Base-by-base conservation (phyloP, 2,329 filamentous ascomycete genomes). In the Penicillium concentricum region DNA sequence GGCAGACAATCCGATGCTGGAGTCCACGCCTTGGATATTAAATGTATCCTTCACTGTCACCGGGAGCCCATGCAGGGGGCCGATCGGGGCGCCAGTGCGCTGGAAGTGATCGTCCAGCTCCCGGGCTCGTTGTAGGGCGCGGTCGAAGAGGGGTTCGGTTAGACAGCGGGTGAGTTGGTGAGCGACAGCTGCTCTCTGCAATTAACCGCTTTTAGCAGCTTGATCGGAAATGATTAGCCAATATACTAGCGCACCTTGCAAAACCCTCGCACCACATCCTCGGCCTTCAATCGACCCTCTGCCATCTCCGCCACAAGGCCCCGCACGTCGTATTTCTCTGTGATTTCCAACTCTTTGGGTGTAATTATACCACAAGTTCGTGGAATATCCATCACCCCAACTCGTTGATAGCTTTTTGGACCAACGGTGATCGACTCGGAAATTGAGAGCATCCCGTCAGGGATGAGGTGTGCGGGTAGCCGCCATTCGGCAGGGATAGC, bases 31-130 rank as follows among this genome's bases (percentile, higher is more conserved):
- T 8, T 74, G 69, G 26, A 81, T 58, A 44, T 73, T 66, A 60
- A 81, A 78, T 51, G 80, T 76, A 46, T 81, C 77, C 46, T 80
- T 83, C 7, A 83, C 60, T 12, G 76, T 79, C 22, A 89, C 77
- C 0, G 85, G 85, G 0, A 88, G 75, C 2, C 86, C 85, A 63
- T 88, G 85, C 0, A 89, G 75, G 0, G 86, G 84, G 0, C 86
- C 86, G 2, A 82, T 62, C 0, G 80, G 73, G 52, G 69, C 74
- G 0, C 75, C 76, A 24, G 74, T 75, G 32, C 66, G 68, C 8
- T 61, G 55, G 22, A 76, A 60, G 52, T 81, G 73, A 0, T 72
- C 66, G 50, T 86, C 83, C 0, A 85, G 74, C 26, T 76, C 67
- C 7, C 70, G 64, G 0, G 82, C 83, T 13, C 76, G 75, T 12